These are phyloP conservation scores for Mimosa bimucronata DNA, from an alignment of 306 rosid species.

Conservation along the genomic window DNA sequence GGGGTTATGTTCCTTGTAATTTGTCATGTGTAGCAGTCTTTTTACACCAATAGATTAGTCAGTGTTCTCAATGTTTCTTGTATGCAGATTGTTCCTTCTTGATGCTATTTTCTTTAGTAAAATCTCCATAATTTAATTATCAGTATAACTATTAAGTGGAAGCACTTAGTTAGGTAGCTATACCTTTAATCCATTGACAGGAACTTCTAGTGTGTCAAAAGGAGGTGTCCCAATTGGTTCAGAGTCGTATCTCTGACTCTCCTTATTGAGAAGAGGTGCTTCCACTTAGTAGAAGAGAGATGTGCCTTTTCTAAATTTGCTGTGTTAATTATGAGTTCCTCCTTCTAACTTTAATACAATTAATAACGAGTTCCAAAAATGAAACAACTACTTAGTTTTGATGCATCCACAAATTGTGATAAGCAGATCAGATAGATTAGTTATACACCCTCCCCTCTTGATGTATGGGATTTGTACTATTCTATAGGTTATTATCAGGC, in stretches of 20 bases:
- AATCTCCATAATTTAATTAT: not conserved
- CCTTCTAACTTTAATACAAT: not conserved
- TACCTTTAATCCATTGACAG: not conserved
- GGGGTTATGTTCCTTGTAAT: not conserved
- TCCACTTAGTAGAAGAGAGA: not conserved
- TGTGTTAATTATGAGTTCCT: not conserved
- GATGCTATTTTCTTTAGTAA: not conserved
- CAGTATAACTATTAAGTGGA: not conserved
- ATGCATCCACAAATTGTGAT: not conserved
- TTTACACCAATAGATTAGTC: not conserved
- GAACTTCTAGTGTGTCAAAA: not conserved
- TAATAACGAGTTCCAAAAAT: not conserved
- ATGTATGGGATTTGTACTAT: not conserved
- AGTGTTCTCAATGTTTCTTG: not conserved
- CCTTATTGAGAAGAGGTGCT: not conserved
- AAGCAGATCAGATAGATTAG: not conserved
- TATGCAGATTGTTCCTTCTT: not conserved
- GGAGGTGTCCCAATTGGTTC: not conserved
- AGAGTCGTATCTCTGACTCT: not conserved
- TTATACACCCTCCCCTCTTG: slow-evolving; percentile 14
- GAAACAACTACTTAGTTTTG: not conserved
- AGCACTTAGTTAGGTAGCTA: not conserved
- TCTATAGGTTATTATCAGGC: slow-evolving; percentile 9
- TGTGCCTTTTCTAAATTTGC: not conserved
- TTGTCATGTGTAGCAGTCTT: not conserved